Evolutionary conservation across 2,329 filamentous ascomycete genomes (phyloP), one percentile per base, ranked within the genome.

Genomic region (Colletotrichum lindemuthianum): DNA sequence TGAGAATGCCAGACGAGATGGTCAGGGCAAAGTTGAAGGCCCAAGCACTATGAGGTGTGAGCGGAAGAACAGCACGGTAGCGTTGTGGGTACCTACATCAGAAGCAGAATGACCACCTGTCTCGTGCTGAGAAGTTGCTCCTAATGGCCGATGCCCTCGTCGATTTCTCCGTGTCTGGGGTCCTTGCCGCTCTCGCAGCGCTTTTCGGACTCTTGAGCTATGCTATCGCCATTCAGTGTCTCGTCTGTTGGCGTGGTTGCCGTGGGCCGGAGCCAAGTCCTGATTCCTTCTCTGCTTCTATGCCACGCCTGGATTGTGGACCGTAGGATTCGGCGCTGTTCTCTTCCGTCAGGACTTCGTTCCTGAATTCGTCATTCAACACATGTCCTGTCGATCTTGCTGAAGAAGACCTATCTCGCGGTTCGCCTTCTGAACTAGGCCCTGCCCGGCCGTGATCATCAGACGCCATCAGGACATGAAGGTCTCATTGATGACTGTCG

Each of bases 1-100:
- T 47, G 53, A 48, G 48, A 4, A 57, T 57, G 8, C 53, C 53
- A 3, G 53, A 57, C 15, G 53, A 57, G 9, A 57, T 48, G 5
- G 43, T 41, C 33, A 57, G 3, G 4, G 16, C 43, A 36, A 57
- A 57, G 15, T 57, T 32, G 34, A 48, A 48, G 34, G 48, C n/a
- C 53, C 43, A 57, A 7, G 48, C 34, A 7, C 53, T 57, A 41
- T 36, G 24, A 4, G 11, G 24, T 33, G 33, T 55, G 13, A 55
- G 52, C 41, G 37, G 10, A 37, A 13, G 13, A 0, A 8, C 13
- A 7, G 3, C 13, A 37, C 32, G 9, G 2, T 8, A 0, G 5
- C 5, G 11, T 12, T 16, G 51, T 8, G 39, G 15, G 10, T 11
- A 8, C 8, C 6, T 48, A 57, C 53, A 57, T 12, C 12, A 32